Conservation (phyloP, 106 monocot species). For the Triglochin maritima region DNA sequence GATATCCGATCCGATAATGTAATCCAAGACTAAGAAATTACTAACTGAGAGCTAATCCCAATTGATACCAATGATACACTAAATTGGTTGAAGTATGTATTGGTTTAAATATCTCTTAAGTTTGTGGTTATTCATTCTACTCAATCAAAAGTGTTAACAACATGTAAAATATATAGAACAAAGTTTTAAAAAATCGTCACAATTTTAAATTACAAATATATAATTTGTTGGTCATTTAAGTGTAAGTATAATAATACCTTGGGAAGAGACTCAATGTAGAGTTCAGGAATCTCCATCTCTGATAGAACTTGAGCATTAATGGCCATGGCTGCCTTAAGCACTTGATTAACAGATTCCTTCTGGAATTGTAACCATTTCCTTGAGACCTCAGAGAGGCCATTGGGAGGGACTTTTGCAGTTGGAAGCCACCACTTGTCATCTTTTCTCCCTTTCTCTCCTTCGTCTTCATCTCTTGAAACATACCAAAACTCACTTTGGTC, state of each 20-base stretch:
- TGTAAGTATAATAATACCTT: too few species aligned
- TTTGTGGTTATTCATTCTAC: too few species aligned
- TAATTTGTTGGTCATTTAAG: too few species aligned
- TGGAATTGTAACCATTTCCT: slow-evolving; percentile 29
- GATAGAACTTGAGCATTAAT: slow-evolving; percentile 23
- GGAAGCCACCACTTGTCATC: slow-evolving; percentile 28
- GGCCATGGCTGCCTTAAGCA: slow-evolving; percentile 29
- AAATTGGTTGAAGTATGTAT: too few species aligned
- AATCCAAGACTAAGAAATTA: too few species aligned
- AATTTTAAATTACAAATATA: neutral
- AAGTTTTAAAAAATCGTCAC: neutral
- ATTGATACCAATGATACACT: too few species aligned
- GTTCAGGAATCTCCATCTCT: slow-evolving; percentile 26
- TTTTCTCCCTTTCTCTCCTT: slow-evolving; percentile 26
- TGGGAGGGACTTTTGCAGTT: slow-evolving; percentile 12
- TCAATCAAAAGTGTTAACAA: too few species aligned
- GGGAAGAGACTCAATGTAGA: slow-evolving; percentile 23
- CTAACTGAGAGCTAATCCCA: too few species aligned
- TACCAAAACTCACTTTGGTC: slow-evolving; percentile 71
- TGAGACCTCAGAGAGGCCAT: slow-evolving; percentile 18
- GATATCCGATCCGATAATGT: too few species aligned
- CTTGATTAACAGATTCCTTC: slow-evolving; percentile 28
- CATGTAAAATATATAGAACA: too few species aligned
- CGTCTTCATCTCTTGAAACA: slow-evolving; percentile 27
- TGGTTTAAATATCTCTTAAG: too few species aligned